Conservation (phyloP, 805 yeast species). For the Ascoidea rubescens region DNA sequence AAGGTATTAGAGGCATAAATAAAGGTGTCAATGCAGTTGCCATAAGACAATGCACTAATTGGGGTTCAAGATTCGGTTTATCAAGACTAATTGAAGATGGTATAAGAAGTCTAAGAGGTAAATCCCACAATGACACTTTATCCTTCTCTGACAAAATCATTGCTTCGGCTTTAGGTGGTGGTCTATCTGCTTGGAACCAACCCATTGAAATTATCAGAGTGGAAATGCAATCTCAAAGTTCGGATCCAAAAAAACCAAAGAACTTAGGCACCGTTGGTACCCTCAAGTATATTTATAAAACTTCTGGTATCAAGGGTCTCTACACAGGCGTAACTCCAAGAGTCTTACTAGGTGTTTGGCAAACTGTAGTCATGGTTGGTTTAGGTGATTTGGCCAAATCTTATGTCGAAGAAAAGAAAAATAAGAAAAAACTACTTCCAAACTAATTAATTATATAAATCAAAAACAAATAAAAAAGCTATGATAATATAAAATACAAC, state of each 20-base stretch:
- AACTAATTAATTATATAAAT: too few relatives aligned
- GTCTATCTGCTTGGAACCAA: slow-evolving; percentile 96
- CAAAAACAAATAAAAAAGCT: background rate
- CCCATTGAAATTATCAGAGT: slow-evolving; percentile 97
- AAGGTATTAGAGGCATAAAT: slow-evolving; percentile 90
- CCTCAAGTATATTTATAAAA: slow-evolving; percentile 65
- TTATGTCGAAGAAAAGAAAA: slow-evolving; percentile 6
- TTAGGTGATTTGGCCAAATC: slow-evolving; percentile 89
- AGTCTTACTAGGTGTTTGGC: slow-evolving; percentile 95
- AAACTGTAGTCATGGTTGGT: slow-evolving; percentile 96
- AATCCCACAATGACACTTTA: slow-evolving; percentile 47
- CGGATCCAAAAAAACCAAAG: slow-evolving; percentile 90
- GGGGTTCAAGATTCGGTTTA: slow-evolving; percentile 97
- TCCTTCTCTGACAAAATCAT: slow-evolving; percentile 67
- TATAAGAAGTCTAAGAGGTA: slow-evolving; percentile 51
- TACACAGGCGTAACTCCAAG: slow-evolving; percentile 97
- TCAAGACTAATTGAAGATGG: slow-evolving; percentile 82
- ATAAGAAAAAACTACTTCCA: background rate
- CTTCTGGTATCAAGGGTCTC: slow-evolving; percentile 79
- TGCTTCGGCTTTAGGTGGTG: slow-evolving; percentile 91
- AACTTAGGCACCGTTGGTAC: slow-evolving; percentile 70
- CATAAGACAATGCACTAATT: slow-evolving; percentile 95
- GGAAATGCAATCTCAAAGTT: slow-evolving; percentile 92
- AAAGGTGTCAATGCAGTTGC: slow-evolving; percentile 98
- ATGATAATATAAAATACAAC: too few relatives aligned